These are phyloP conservation scores for Pseudogymnoascus sp. DNA, from an alignment of 2,329 filamentous ascomycete genomes.

Conservation along the genomic window DNA sequence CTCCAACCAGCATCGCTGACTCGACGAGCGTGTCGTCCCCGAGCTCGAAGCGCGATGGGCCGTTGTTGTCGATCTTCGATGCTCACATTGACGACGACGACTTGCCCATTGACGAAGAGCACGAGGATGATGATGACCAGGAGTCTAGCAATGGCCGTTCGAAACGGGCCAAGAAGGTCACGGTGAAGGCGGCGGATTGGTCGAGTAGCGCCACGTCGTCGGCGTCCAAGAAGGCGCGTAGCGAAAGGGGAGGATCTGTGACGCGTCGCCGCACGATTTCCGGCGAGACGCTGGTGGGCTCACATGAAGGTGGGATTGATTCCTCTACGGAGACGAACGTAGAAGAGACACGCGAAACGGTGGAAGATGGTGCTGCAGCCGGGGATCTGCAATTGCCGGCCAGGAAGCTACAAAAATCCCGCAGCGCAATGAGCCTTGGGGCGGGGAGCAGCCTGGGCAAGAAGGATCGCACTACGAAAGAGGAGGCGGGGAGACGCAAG, in stretches of 20 bases:
- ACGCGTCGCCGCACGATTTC: conserved; percentile 38
- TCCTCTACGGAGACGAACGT: conserved; percentile 19
- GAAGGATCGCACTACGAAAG: conserved; percentile 21
- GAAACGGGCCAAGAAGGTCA: conserved; percentile 41
- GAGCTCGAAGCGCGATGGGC: conserved; percentile 25
- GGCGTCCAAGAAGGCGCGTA: background rate
- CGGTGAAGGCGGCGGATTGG: conserved; percentile 26
- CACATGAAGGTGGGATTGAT: conserved; percentile 25
- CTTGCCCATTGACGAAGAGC: background rate
- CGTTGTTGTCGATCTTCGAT: conserved; percentile 20
- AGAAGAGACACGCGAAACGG: conserved; percentile 23
- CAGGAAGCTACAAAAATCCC: conserved; percentile 30
- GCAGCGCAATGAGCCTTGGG: conserved; percentile 20
- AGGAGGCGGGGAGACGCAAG: conserved; percentile 25
- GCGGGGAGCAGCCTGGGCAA: conserved; percentile 18
- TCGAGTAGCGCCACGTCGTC: background rate
- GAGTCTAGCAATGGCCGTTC: background rate
- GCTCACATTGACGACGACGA: background rate
- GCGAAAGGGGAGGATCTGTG: conserved; percentile 11
- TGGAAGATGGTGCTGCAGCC: conserved; percentile 38
- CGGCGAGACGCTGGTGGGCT: conserved; percentile 28
- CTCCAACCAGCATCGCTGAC: conserved; percentile 59
- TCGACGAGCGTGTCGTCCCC: conserved; percentile 48
- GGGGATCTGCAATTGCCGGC: conserved; percentile 38
- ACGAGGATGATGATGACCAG: background rate